Evolutionary conservation across 2,329 filamentous ascomycete genomes (phyloP).

Genomic region (Leptographium wingfieldii): DNA sequence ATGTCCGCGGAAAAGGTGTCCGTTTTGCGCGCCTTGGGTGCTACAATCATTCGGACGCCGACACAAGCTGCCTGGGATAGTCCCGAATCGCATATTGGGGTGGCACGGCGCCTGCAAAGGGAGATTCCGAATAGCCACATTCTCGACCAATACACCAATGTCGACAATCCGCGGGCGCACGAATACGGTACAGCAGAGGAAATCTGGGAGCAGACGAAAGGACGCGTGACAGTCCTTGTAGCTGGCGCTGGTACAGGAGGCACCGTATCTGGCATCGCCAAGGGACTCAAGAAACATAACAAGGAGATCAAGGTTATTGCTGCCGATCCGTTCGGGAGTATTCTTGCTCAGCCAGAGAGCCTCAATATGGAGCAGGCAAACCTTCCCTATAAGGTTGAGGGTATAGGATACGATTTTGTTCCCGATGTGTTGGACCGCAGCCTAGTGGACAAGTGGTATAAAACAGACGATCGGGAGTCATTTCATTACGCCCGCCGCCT

Average conservation of each 20-base stretch:
- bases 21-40: slow-evolving; percentile 82
- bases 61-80: slow-evolving; percentile 91
- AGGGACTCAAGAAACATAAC: slow-evolving; percentile 79
- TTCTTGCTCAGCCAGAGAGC: slow-evolving; percentile 67
- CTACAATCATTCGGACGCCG: slow-evolving; percentile 94
- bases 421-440: slow-evolving; percentile 80
- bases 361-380: slow-evolving; percentile 74
- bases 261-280: slow-evolving; percentile 81
- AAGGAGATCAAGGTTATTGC: slow-evolving; percentile 75
- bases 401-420: slow-evolving; percentile 97
- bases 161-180: slow-evolving; percentile 85
- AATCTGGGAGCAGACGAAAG: slow-evolving; percentile 83
- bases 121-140: slow-evolving; percentile 97
- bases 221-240: slow-evolving; percentile 69
- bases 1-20: slow-evolving; percentile 98
- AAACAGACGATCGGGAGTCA: slow-evolving; percentile 86
- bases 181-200: slow-evolving; percentile 92
- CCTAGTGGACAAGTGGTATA: slow-evolving; percentile 88
- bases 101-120: slow-evolving; percentile 78
- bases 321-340: slow-evolving; percentile 84
- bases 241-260: slow-evolving; percentile 92
- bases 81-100: slow-evolving; percentile 93
- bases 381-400: slow-evolving; percentile 91
- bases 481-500: slow-evolving; percentile 82
- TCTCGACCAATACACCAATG: slow-evolving; percentile 88